Percentiles rank a stretch among this genome's conserved stretches.
phyloP scores from a whole-genome alignment of 148 eudicot species.

The Dysphania ambrosioides region DNA sequence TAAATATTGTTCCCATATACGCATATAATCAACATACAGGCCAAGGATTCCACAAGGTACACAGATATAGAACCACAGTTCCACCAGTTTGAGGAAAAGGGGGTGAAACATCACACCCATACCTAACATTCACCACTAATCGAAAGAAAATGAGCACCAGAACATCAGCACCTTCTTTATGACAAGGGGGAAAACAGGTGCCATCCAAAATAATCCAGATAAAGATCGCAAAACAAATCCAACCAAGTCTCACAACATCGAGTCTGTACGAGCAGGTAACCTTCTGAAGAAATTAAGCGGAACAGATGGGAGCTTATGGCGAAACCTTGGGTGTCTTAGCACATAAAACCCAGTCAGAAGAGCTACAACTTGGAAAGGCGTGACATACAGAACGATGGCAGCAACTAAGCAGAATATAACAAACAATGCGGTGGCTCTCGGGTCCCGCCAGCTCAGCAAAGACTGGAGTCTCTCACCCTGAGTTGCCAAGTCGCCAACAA shows the following conservation, averaged over 20 bases:
- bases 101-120: constrained; percentile 17
- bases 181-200: constrained; percentile 9
- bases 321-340: constrained; percentile 64
- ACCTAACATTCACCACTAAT: constrained; percentile 22
- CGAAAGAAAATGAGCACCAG: constrained; percentile 20
- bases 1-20: constrained; percentile 20
- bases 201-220: constrained; percentile 17
- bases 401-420: constrained; percentile 55
- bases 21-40: constrained; percentile 9
- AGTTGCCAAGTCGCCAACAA: constrained; percentile 60
- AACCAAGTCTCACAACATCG: constrained; percentile 38
- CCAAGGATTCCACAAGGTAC: constrained; percentile 20
- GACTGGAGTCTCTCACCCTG: constrained; percentile 63
- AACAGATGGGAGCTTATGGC: constrained; percentile 55
- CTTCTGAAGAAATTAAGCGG: constrained; percentile 64
- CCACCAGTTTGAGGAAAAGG: constrained; percentile 5
- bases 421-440: constrained; percentile 57
- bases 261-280: constrained; percentile 62
- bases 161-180: constrained; percentile 12
- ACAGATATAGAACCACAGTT: constrained; percentile 18
- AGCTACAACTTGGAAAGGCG: constrained; percentile 56
- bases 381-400: constrained; percentile 51
- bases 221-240: constrained; percentile 8
- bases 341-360: constrained; percentile 50
- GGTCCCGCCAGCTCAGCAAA: constrained; percentile 62